Conservation (phyloP, 768 basidiomycete species). For the Trametopsis cervina region DNA sequence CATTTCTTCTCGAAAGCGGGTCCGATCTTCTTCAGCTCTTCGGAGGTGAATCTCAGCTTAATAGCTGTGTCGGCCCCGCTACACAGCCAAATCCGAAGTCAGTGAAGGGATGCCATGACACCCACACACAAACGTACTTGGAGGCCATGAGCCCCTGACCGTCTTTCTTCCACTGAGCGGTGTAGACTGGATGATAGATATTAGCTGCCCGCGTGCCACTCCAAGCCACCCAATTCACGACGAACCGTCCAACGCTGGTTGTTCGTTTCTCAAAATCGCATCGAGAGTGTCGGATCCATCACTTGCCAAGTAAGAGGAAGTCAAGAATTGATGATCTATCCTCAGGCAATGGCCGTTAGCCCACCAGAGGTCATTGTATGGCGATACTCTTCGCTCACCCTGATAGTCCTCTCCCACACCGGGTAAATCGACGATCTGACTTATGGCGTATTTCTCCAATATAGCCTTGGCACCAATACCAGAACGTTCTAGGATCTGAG, state of each 20-base stretch:
- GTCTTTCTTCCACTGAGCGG: conserved; percentile 26
- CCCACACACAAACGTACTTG: conserved; percentile 34
- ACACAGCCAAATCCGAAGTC: neutral
- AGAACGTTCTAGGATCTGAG: conserved; percentile 50
- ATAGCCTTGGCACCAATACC: conserved; percentile 32
- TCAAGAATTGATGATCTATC: conserved; percentile 26
- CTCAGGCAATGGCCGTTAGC: too few relatives aligned
- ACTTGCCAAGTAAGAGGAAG: conserved; percentile 31
- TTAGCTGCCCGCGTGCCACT: too few relatives aligned
- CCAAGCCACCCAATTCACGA: too few relatives aligned
- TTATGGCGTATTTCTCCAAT: conserved; percentile 25
- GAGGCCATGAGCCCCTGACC: conserved; percentile 46
- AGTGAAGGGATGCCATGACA: neutral
- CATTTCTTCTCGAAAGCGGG: conserved; percentile 20
- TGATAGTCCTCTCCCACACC: conserved; percentile 39
- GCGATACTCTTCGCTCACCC: conserved; percentile 17
- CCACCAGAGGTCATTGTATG: neutral
- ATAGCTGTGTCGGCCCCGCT: conserved; percentile 19
- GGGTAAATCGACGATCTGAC: conserved; percentile 30
- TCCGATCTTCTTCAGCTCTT: conserved; percentile 20
- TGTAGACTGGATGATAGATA: too few relatives aligned
- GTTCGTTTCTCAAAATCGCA: conserved; percentile 32
- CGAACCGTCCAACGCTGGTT: too few relatives aligned
- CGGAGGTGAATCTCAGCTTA: conserved; percentile 17
- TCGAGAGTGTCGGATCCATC: conserved; percentile 46